Evolutionary conservation across 2,329 filamentous ascomycete species (phyloP).

Genomic region (Trichoderma asperellum): DNA sequence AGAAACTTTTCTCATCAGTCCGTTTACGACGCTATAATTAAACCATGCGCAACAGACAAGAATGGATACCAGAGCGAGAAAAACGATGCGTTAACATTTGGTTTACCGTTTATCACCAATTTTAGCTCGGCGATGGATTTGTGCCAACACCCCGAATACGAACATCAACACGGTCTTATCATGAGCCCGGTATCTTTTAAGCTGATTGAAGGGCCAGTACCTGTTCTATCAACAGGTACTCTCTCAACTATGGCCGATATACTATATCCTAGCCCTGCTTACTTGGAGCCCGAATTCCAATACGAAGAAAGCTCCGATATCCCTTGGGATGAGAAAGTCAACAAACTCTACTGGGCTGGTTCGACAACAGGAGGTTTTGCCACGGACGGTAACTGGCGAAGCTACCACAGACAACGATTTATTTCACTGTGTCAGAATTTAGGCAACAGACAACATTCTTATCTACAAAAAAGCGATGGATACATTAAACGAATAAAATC

Average conservation of each 20-base stretch:
- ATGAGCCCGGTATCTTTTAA: constrained; percentile 49
- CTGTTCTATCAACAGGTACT: constrained; percentile 51
- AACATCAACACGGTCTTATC: constrained; percentile 50
- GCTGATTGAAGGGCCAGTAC: constrained; percentile 47
- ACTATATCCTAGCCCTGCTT: constrained; percentile 55
- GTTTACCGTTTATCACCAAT: constrained; percentile 45
- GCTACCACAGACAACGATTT: constrained; percentile 54
- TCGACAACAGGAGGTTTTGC: constrained; percentile 56
- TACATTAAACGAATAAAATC: constrained; percentile 33
- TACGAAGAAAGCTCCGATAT: constrained; percentile 49
- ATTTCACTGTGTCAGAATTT: constrained; percentile 45
- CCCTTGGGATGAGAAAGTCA: constrained; percentile 53
- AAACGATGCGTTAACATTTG: constrained; percentile 31
- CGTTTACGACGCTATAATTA: constrained; percentile 41
- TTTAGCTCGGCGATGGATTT: constrained; percentile 41
- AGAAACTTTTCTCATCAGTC: constrained; percentile 38
- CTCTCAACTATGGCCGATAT: constrained; percentile 57
- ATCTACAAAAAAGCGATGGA: constrained; percentile 38
- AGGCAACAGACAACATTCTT: constrained; percentile 35
- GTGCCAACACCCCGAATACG: constrained; percentile 51
- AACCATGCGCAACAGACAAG: constrained; percentile 34
- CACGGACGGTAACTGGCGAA: constrained; percentile 43
- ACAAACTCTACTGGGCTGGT: constrained; percentile 61
- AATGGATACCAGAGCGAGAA: neutral
- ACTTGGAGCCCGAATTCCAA: constrained; percentile 47